Evolutionary conservation across 2,329 filamentous ascomycete species (phyloP).

Genomic region (Hymenoscyphus infarciens): DNA sequence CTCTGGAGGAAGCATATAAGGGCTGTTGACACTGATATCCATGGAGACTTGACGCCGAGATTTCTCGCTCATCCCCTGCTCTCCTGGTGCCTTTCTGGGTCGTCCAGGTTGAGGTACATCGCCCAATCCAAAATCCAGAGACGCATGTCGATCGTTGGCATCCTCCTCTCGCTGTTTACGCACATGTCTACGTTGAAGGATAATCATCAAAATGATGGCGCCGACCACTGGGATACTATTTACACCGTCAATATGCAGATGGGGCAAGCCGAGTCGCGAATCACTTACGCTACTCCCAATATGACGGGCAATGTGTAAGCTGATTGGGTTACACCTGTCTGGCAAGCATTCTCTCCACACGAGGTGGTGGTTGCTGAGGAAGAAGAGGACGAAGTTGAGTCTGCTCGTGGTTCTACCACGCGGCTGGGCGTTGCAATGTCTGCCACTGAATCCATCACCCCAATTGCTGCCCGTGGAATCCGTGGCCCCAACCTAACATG

Average conservation of each 20-base stretch:
- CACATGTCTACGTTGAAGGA: conserved; percentile 75
- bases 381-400: conserved; percentile 24
- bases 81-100: conserved; percentile 17
- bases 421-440: conserved; percentile 27
- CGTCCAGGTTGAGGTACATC: conserved; percentile 40
- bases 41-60: conserved; percentile 55
- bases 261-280: neutral
- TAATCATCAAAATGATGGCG: conserved; percentile 64
- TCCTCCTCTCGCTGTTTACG: conserved; percentile 74
- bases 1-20: conserved; percentile 88
- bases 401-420: conserved; percentile 24
- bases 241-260: neutral
- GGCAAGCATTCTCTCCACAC: conserved; percentile 47
- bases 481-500: conserved; percentile 31
- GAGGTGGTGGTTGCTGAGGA: conserved; percentile 27
- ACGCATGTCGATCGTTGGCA: conserved; percentile 79
- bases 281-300: conserved; percentile 67
- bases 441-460: conserved; percentile 26
- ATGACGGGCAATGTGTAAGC: conserved; percentile 64
- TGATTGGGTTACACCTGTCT: conserved; percentile 54
- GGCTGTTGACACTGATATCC: conserved; percentile 70
- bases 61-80: conserved; percentile 12
- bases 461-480: conserved; percentile 23
- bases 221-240: conserved; percentile 70
- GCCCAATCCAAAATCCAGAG: conserved; percentile 85